Conservation (phyloP, 1,139 yeast genomes). For the Debaryomycetaceae sp. region DNA sequence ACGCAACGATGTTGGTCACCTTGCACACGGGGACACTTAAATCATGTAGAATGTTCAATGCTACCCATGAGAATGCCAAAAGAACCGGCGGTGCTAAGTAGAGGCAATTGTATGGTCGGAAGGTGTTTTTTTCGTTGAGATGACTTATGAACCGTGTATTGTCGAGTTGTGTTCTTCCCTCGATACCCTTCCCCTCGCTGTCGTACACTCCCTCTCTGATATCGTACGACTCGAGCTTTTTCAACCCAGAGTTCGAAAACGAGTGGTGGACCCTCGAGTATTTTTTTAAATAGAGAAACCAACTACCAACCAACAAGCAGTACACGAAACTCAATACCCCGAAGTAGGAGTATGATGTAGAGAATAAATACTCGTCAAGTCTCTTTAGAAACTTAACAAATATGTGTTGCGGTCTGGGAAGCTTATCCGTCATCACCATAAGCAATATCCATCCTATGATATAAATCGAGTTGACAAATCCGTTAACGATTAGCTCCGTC, state of each 20-base stretch:
- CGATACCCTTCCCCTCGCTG: not conserved
- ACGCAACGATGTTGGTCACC: slow-evolving; percentile 10
- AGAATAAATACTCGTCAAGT: slow-evolving; percentile 37
- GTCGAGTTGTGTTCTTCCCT: not conserved
- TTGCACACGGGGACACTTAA: slow-evolving; percentile 8
- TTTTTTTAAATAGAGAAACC: slow-evolving; percentile 12
- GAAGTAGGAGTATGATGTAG: slow-evolving; percentile 7
- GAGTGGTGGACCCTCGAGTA: slow-evolving; percentile 5
- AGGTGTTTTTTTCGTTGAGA: slow-evolving; percentile 6
- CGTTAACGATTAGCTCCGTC: slow-evolving; percentile 1
- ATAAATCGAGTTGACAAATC: slow-evolving; percentile 4
- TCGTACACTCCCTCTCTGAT: not conserved
- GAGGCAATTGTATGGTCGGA: slow-evolving; percentile 9
- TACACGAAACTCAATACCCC: slow-evolving; percentile 6
- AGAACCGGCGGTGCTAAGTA: slow-evolving; percentile 11
- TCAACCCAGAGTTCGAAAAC: not conserved
- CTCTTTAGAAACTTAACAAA: slow-evolving; percentile 45
- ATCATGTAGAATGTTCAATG: slow-evolving; percentile 9
- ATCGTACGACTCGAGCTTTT: not conserved
- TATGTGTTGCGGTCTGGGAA: slow-evolving; percentile 23
- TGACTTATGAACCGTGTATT: slow-evolving; percentile 8
- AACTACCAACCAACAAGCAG: slow-evolving; percentile 11
- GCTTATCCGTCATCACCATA: slow-evolving; percentile 3
- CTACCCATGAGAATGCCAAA: slow-evolving; percentile 10
- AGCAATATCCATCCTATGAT: slow-evolving; percentile 5